Conservation (phyloP, 108 stramenopile species). For the Cyclostephanos tholiformis region DNA sequence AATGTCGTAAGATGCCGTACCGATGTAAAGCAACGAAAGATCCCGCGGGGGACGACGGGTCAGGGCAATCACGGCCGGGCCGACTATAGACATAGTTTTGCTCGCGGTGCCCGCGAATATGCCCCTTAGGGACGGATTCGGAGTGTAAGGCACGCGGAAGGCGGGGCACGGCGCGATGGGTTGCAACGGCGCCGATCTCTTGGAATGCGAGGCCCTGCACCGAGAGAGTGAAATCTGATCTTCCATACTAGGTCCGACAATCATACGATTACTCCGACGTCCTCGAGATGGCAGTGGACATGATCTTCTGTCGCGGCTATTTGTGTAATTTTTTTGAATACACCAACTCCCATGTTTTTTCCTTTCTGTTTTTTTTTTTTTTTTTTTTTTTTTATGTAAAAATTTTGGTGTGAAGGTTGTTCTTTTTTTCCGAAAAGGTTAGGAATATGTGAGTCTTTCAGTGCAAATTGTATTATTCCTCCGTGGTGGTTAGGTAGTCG, state of each 20-base stretch:
- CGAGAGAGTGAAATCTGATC: not conserved
- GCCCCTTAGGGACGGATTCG: slow-evolving; percentile 36
- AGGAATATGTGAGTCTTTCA: too few species aligned
- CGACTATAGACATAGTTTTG: slow-evolving; percentile 50
- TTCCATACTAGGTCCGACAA: not conserved
- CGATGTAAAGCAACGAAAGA: slow-evolving; percentile 60
- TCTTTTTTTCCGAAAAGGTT: too few species aligned
- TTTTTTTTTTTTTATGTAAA: too few species aligned
- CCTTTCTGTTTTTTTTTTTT: too few species aligned
- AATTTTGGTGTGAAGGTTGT: too few species aligned
- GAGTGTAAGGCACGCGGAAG: slow-evolving; percentile 24
- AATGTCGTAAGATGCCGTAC: slow-evolving; percentile 75
- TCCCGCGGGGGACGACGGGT: slow-evolving; percentile 19
- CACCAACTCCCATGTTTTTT: too few species aligned
- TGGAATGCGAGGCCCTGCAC: not conserved
- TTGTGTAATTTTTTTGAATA: too few species aligned
- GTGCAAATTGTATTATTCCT: too few species aligned
- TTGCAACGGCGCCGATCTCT: not conserved
- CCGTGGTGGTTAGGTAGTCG: too few species aligned
- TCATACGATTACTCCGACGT: too few species aligned
- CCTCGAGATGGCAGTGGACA: too few species aligned
- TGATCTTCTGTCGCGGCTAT: too few species aligned
- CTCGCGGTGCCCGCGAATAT: slow-evolving; percentile 63
- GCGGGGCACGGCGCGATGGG: slow-evolving; percentile 31
- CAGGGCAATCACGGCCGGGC: slow-evolving; percentile 47